Base-by-base conservation (phyloP, 2,329 filamentous ascomycete species). In the Alternaria panax region DNA sequence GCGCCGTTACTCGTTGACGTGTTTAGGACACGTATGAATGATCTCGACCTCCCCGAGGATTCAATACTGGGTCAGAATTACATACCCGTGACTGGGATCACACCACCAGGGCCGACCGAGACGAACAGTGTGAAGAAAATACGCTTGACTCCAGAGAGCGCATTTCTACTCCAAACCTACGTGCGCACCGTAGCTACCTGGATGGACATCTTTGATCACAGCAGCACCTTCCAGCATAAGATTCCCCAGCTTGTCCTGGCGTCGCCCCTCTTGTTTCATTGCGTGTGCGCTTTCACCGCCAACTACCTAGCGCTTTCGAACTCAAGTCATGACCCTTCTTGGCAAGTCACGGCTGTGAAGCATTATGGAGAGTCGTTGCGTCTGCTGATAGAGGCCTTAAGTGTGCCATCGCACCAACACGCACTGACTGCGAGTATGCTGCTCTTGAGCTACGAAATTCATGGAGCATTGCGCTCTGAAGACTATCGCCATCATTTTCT, bases 161-260 rank as follows among this genome's bases (percentile, higher is more conserved):
- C 71, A 1, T 73, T 75, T 24, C 65, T 78, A 1, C 59, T 77
- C 1, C 68, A 76, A 48, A 71, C 67, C 7, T 78, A 74, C 42
- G 65, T 73, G 27, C 65, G 68, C 8, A 76, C 72, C 4, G 71
- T 78, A 11, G 75, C 73, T 7, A 69, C 56, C 2, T 78, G 74
- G 74, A 75, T 76, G 71, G 75, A 76, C 42, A 55, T 76, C 3
- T 74, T 77, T 55, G 74, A 76, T 36, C 69, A 72, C 40, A 54
- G 38, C 6, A 65, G 46, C 34, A 75, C 73, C 5, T 77, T 77
- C 46, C 73, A 77, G 50, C 64, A 74, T 18, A 63, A 52, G 16
- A 62, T 77, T 5, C 69, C 71, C 3, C 71, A 67, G 16, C 63
- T 74, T 5, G 70, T 65, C 5, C 67, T 75, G 3, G 60, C 53